Conservation (phyloP, 768 basidiomycete genomes). For the Vishniacozyma victoriae region DNA sequence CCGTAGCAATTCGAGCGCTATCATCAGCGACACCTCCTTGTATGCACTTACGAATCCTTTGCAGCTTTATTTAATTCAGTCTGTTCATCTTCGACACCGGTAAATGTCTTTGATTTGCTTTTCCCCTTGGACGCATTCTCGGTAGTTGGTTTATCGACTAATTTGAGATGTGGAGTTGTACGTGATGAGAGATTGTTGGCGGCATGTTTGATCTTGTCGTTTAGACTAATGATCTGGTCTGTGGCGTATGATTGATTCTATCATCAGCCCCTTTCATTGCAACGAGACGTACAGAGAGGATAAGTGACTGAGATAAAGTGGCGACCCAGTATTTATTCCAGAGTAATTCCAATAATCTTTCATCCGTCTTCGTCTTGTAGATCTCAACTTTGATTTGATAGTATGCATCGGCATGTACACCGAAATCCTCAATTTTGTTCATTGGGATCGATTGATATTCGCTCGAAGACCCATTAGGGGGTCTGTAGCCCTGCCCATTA, state of each 20-base stretch:
- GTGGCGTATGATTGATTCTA: slow-evolving; percentile 94
- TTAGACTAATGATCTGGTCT: slow-evolving; percentile 80
- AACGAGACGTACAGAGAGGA: slow-evolving; percentile 65
- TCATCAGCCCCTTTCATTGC: background rate
- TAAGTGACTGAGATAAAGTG: slow-evolving; percentile 84
- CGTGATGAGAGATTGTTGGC: slow-evolving; percentile 22
- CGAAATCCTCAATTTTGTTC: slow-evolving; percentile 97
- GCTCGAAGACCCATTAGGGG: slow-evolving; percentile 59
- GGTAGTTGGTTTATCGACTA: slow-evolving; percentile 50
- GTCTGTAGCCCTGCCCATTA: slow-evolving; percentile 63
- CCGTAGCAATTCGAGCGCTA: slow-evolving; percentile 81
- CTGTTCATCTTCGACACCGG: slow-evolving; percentile 66
- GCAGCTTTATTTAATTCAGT: slow-evolving; percentile 82
- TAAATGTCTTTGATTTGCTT: slow-evolving; percentile 53
- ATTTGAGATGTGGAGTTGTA: slow-evolving; percentile 50
- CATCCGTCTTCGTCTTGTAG: slow-evolving; percentile 87
- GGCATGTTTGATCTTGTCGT: slow-evolving; percentile 64
- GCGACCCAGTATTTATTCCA: slow-evolving; percentile 99
- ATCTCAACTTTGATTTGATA: slow-evolving; percentile 91
- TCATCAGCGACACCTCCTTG: background rate
- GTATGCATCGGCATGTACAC: slow-evolving; percentile 94
- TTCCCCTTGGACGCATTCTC: slow-evolving; percentile 40
- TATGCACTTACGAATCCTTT: slow-evolving; percentile 65
- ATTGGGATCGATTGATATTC: slow-evolving; percentile 96
- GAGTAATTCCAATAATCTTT: slow-evolving; percentile 74